These are phyloP conservation scores for Solanum pennellii DNA, from an alignment of 257 asterid genomes.

Conservation along the genomic window DNA sequence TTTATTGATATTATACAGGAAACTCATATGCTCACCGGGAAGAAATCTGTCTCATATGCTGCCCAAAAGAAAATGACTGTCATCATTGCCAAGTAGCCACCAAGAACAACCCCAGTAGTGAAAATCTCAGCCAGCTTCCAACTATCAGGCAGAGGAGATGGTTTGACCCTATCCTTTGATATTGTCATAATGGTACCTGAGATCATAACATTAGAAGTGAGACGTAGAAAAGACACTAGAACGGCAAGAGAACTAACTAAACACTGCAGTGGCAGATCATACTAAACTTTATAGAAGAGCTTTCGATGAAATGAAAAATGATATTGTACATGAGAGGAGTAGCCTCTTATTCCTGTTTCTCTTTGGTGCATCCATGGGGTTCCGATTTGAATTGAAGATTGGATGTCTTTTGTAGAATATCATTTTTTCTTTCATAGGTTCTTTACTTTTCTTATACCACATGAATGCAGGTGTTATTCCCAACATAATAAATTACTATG, in stretches of 20 bases:
- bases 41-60: conserved; percentile 77
- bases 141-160: conserved; percentile 97
- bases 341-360: background rate
- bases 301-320: background rate
- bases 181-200: conserved; percentile 98
- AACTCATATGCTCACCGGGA: conserved; percentile 47
- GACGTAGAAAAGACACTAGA: background rate
- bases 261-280: background rate
- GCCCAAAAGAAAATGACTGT: conserved; percentile 98
- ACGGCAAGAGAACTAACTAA: background rate
- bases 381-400: background rate
- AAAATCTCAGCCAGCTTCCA: conserved; percentile 95
- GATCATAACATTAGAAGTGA: background rate
- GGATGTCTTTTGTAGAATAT: background rate
- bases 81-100: conserved; percentile 94
- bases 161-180: conserved; percentile 92
- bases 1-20: background rate
- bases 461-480: background rate
- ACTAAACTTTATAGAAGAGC: background rate
- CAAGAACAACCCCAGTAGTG: conserved; percentile 82
- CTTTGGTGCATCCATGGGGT: background rate
- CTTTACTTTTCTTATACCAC: background rate
- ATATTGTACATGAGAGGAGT: background rate
- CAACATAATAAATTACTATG: background rate
- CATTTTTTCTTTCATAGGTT: background rate